phyloP scores from a whole-genome alignment of 208 protist genomes.

The Acanthamoeba lenticulata region DNA sequence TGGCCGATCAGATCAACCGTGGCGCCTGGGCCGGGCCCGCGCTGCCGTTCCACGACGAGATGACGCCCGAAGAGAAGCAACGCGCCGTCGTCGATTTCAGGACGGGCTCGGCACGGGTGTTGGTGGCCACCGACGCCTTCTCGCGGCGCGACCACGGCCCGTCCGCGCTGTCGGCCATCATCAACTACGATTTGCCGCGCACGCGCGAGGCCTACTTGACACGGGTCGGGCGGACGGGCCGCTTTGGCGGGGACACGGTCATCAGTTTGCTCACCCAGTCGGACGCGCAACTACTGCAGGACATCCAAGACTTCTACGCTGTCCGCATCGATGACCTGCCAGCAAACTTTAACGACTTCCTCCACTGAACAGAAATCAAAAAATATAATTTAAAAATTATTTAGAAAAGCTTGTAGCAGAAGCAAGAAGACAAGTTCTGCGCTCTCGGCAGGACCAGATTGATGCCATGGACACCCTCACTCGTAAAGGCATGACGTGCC shows the following conservation, averaged over 20 bases:
- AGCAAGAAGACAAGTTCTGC: too few species aligned
- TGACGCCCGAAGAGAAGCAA: constrained; percentile 97
- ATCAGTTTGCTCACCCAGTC: constrained; percentile 99
- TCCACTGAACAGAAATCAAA: too few species aligned
- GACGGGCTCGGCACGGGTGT: constrained; percentile 93
- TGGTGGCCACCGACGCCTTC: constrained; percentile 99
- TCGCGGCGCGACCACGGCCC: constrained; percentile 99
- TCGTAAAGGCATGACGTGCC: too few species aligned
- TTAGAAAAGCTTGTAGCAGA: too few species aligned
- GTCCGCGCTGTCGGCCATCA: constrained; percentile 99
- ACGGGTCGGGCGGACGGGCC: constrained; percentile 98
- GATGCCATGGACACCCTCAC: too few species aligned
- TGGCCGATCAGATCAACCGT: constrained; percentile 92
- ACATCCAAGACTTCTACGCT: constrained; percentile 99
- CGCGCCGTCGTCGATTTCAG: constrained; percentile 98
- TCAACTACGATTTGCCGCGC: constrained; percentile 99
- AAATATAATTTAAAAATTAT: too few species aligned
- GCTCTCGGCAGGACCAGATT: too few species aligned
- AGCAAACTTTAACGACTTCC: too few species aligned
- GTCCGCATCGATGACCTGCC: constrained; percentile 98
- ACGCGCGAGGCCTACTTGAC: constrained; percentile 99
- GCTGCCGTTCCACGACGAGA: constrained; percentile 95
- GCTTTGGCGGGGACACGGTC: constrained; percentile 99
- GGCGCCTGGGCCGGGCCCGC: constrained; percentile 93
- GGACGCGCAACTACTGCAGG: constrained; percentile 95